Percentiles rank a stretch among this genome's conserved stretches.
Conservation (phyloP, 2,329 filamentous ascomycete genomes). For the Fusarium oligoseptatum region DNA sequence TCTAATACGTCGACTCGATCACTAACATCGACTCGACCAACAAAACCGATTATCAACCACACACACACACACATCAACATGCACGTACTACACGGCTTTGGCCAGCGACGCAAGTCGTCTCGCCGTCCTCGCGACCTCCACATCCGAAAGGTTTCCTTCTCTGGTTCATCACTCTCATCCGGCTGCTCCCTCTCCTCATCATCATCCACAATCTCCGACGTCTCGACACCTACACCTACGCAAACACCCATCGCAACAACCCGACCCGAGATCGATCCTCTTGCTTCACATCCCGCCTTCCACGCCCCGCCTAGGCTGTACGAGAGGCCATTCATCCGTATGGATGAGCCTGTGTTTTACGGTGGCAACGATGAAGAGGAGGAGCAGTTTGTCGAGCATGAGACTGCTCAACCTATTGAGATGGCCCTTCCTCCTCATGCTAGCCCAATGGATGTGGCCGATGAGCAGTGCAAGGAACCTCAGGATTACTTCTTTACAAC, state of each 20-base stretch:
- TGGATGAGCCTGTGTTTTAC: conserved; percentile 48
- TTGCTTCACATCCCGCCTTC: conserved; percentile 52
- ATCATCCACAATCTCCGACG: conserved; percentile 47
- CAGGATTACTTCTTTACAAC: conserved; percentile 53
- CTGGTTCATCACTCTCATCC: conserved; percentile 55
- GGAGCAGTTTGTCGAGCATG: conserved; percentile 43
- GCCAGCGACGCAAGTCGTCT: conserved; percentile 52
- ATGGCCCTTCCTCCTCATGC: conserved; percentile 50
- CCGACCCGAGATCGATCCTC: conserved; percentile 50
- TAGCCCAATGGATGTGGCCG: conserved; percentile 43
- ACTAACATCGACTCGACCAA: not conserved
- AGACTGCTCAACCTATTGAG: conserved; percentile 45
- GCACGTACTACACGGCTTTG: conserved; percentile 55
- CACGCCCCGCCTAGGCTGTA: conserved; percentile 54
- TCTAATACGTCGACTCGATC: not conserved
- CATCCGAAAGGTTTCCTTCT: conserved; percentile 58
- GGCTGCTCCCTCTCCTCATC: conserved; percentile 54
- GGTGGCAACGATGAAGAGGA: conserved; percentile 42
- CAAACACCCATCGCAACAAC: conserved; percentile 45
- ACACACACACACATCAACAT: conserved; percentile 39
- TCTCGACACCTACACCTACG: conserved; percentile 32
- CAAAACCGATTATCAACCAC: not conserved
- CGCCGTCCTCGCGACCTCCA: conserved; percentile 54
- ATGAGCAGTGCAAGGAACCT: conserved; percentile 43
- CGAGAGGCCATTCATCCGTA: conserved; percentile 52